Evolutionary conservation across 208 protist species (phyloP).

Genomic region (Wallacemonas rigidus): DNA sequence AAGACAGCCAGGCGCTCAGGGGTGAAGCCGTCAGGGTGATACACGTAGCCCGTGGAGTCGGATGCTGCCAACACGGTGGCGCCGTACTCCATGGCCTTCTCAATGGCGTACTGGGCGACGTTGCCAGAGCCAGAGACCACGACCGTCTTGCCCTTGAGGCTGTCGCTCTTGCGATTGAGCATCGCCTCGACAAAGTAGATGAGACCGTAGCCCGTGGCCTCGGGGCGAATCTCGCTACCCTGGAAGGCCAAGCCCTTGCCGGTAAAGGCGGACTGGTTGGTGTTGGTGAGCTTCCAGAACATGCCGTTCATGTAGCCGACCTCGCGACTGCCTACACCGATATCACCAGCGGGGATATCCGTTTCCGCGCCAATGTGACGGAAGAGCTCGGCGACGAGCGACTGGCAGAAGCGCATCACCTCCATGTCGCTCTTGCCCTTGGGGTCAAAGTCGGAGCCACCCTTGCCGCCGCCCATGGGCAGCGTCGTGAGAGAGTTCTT

Average conservation of each 20-base stretch:
- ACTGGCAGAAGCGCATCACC: conserved; percentile 95
- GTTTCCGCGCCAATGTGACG: conserved; percentile 89
- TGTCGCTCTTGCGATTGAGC: conserved; percentile 51
- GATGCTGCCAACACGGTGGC: conserved; percentile 86
- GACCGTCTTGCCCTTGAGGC: conserved; percentile 72
- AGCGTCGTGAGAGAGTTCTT: conserved; percentile 95
- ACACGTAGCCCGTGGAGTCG: conserved; percentile 81
- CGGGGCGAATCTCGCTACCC: conserved; percentile 91
- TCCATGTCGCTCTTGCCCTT: conserved; percentile 92
- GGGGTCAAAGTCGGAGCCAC: conserved; percentile 94
- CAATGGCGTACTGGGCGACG: conserved; percentile 86
- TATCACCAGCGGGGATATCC: conserved; percentile 96
- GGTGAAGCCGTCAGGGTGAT: conserved; percentile 85
- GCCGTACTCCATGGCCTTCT: conserved; percentile 85
- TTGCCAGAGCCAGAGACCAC: conserved; percentile 93
- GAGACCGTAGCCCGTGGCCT: conserved; percentile 95
- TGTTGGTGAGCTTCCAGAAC: conserved; percentile 87
- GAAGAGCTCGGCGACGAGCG: conserved; percentile 88
- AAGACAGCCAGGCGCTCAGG: conserved; percentile 64
- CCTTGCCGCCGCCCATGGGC: conserved; percentile 93
- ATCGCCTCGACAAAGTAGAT: conserved; percentile 91
- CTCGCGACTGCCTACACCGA: conserved; percentile 92
- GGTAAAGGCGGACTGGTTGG: conserved; percentile 88
- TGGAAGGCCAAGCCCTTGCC: conserved; percentile 91
- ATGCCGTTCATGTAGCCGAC: conserved; percentile 93